Evolutionary conservation across 768 basidiomycete species (phyloP), one percentile per base, ranked within the genome.

Genomic region (Lepiota venenata): DNA sequence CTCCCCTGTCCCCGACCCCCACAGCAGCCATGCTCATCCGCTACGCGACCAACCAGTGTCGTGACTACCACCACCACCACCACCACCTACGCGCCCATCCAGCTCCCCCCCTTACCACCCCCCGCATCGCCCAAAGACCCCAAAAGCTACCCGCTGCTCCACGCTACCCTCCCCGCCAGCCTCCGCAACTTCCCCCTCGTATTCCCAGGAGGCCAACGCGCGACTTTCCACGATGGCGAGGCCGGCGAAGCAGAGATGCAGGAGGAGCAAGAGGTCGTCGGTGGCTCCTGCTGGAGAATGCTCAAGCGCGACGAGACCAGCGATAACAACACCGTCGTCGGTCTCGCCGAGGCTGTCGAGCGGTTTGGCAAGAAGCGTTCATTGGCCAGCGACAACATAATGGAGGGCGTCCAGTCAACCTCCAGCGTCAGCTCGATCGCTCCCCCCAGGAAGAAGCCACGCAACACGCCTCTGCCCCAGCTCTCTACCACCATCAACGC

Each of bases 31-130:
- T 46, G 37, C 52, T 53, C 56, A 66, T 54, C 25, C 25, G 25
- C 25, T 58, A 62, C n/a, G n/a, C n/a, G n/a, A n/a, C n/a, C n/a
- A n/a, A n/a, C 25, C 64, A 93, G 91, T 50, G 89, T 93, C 62
- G 87, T 91, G 61, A 93, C 91, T 46, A 93, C 88, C n/a, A 93
- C 92, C 1, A 91, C 89, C 0, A 93, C 92, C 1, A 93, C 91
- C 1, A 93, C 92, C 2, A 84, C 87, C 10, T 92, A 93, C 72
- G 87, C 91, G 52, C 91, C 91, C n/a, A 91, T 93, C 58, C 86
- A 83, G 37, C 67, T 93, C 2, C 91, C 91, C 1, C 71, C 85
- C 7, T 70, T 93, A 2, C 89, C 91, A 8, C 71, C 84, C 2
- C 89, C 88, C 2, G 69, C 79, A 0, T 78, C 83, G 9, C 88